Percentiles rank a stretch among this genome's conserved stretches.
Evolutionary conservation across 148 eudicot genomes (phyloP).

Genomic region (Tetragonia tetragonoides): DNA sequence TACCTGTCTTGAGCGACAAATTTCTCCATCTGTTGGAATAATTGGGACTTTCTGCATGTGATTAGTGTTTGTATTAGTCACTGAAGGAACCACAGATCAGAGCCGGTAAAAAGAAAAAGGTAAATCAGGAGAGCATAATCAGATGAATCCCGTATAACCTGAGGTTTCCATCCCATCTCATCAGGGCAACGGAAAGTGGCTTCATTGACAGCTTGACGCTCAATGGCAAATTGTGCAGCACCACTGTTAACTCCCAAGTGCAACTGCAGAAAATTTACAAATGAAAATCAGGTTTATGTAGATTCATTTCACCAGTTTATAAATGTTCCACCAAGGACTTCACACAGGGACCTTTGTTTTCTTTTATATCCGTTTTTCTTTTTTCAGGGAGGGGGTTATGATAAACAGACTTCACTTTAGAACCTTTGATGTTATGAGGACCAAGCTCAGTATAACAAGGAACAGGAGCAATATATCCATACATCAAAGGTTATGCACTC

Average conservation of each 20-base stretch:
- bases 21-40: slow-evolving; percentile 84
- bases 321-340: background rate
- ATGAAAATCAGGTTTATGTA: no score
- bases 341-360: background rate
- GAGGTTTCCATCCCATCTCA: slow-evolving; percentile 99
- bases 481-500: background rate
- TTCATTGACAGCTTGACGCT: slow-evolving; percentile 86
- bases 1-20: slow-evolving; percentile 77
- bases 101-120: background rate
- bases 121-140: background rate
- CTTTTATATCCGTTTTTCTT: background rate
- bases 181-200: slow-evolving; percentile 97
- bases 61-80: slow-evolving; percentile 23
- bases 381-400: background rate
- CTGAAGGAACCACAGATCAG: background rate
- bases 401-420: background rate
- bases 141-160: slow-evolving; percentile 42
- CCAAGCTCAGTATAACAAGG: background rate
- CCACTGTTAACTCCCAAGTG: slow-evolving; percentile 96
- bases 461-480: background rate
- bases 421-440: background rate
- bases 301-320: background rate
- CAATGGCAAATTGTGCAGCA: slow-evolving; percentile 82
- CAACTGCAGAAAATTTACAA: slow-evolving; percentile 41
- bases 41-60: slow-evolving; percentile 75